A percentile compares a stretch with the other conserved stretches of the same genome.
Conservation (phyloP, 2,329 filamentous ascomycete genomes). For the Colletotrichum lentis region DNA sequence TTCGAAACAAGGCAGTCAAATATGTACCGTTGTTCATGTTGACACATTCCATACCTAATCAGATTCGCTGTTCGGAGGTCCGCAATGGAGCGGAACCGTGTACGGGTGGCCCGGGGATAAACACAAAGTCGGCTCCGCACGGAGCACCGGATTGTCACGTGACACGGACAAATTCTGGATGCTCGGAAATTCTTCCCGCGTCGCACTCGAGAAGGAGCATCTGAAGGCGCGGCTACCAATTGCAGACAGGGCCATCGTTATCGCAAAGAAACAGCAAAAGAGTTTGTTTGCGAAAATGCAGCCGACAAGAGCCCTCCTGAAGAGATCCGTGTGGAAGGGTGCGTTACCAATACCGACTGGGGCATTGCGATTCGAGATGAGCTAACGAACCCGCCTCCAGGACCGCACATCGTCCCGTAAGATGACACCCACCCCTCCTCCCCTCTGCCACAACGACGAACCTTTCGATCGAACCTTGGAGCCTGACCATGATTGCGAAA, state of each 20-base stretch:
- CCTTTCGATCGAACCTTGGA: constrained; percentile 41
- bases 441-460: background rate
- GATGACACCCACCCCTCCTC: constrained; percentile 38
- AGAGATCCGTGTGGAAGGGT: constrained; percentile 92
- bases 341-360: constrained; percentile 39
- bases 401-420: constrained; percentile 64
- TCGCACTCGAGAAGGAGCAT: constrained; percentile 3
- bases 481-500: constrained; percentile 25
- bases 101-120: background rate
- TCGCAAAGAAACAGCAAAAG: background rate
- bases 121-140: constrained; percentile 2
- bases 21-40: too few relatives aligned
- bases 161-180: constrained; percentile 29
- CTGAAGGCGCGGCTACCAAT: constrained; percentile 11
- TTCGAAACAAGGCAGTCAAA: background rate
- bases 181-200: constrained; percentile 35
- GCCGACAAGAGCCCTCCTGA: constrained; percentile 71
- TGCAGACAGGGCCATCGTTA: constrained; percentile 13
- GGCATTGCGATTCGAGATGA: background rate
- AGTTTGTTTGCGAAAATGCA: constrained; percentile 62
- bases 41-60: background rate
- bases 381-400: constrained; percentile 43
- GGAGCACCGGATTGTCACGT: constrained; percentile 20
- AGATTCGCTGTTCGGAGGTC: background rate
- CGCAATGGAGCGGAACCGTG: background rate